Evolutionary conservation across 2,329 filamentous ascomycete species (phyloP), one percentile per base, ranked within the genome.

Genomic region (Verticillium albo-atrum): DNA sequence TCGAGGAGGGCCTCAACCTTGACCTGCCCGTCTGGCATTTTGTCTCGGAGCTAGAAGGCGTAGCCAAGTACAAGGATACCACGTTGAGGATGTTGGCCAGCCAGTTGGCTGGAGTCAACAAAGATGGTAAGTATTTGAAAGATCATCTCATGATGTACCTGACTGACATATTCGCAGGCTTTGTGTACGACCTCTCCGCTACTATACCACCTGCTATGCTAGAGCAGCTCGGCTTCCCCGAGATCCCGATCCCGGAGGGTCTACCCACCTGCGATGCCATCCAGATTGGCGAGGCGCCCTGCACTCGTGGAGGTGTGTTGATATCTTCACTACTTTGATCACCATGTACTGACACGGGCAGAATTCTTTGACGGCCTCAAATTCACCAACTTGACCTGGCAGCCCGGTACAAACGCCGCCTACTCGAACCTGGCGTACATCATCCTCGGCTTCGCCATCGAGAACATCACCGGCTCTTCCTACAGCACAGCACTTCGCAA

Each of bases 401-500:
- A 52, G 15, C 65, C 66, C 0, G 62, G 63, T 26, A 60, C 62
- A 0, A 64, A 58, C 2, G 60, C 67, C 3, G 54, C 64, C 32
- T 68, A 68, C 54, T 64, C 65, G 57, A 68, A 68, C 20, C 58
- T 62, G 23, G 67, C 62, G n/a, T 66, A 60, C 37, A 58, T 62
- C 20, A 61, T 68, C 10, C 60, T 68, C 7, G 57, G 61, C 25
- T 64, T 67, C 52, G 61, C 64, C 2, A 32, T 68, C 4, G 66
- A 68, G 42, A 56, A 63, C 23, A 60, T 67, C 10, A 65, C 65
- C n/a, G 59, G 59, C 25, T 62, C 37, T 25, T 53, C 63, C 3
- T 67, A 65, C 37, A 58, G 60, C 2, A 51, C 58, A 3, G 42
- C 79, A 3, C 69, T 77, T 9, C 64, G 74, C 20, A 64, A 74